Percentiles rank a stretch among this genome's conserved stretches.
Evolutionary conservation across 192 early-diverging fungal genomes (phyloP).

Genomic region (Mortierella claussenii): DNA sequence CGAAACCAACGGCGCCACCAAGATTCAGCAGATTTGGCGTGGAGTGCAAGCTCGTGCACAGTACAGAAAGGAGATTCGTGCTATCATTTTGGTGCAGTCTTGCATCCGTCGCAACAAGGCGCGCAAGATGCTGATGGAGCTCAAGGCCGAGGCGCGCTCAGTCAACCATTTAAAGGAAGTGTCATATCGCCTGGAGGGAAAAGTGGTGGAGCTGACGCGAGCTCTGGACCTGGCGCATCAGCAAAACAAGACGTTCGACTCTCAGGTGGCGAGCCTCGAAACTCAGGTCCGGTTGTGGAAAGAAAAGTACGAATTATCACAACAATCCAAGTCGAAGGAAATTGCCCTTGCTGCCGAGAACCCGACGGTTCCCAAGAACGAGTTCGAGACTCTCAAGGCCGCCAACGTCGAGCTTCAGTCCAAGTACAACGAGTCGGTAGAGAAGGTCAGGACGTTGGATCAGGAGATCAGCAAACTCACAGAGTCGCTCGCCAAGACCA

Average conservation of each 20-base stretch:
- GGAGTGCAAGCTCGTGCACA: slow-evolving; percentile 69
- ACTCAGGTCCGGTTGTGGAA: slow-evolving; percentile 74
- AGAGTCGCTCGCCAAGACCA: slow-evolving; percentile 62
- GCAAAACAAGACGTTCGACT: slow-evolving; percentile 71
- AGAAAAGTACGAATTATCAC: slow-evolving; percentile 72
- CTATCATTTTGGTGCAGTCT: slow-evolving; percentile 86
- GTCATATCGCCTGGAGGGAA: slow-evolving; percentile 94
- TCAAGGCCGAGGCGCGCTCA: slow-evolving; percentile 89
- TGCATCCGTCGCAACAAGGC: slow-evolving; percentile 81
- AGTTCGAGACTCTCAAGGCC: slow-evolving; percentile 65
- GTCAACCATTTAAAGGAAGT: slow-evolving; percentile 95
- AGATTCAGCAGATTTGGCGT: slow-evolving; percentile 81
- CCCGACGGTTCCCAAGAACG: slow-evolving; percentile 67
- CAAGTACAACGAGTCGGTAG: slow-evolving; percentile 69
- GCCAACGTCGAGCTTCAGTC: slow-evolving; percentile 68
- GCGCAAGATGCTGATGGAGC: slow-evolving; percentile 69
- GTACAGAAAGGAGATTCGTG: slow-evolving; percentile 62
- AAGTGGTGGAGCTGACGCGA: slow-evolving; percentile 95
- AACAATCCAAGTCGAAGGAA: slow-evolving; percentile 59
- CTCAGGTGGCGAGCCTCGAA: slow-evolving; percentile 71
- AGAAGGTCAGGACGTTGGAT: slow-evolving; percentile 72
- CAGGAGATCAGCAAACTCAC: slow-evolving; percentile 69
- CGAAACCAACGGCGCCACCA: slow-evolving; percentile 74
- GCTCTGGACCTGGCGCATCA: slow-evolving; percentile 71
- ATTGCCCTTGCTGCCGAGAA: slow-evolving; percentile 64